A percentile compares a stretch with the other conserved stretches of the same genome.
phyloP scores from a whole-genome alignment of 352 stramenopile genomes.

The Peronospora destructor region DNA sequence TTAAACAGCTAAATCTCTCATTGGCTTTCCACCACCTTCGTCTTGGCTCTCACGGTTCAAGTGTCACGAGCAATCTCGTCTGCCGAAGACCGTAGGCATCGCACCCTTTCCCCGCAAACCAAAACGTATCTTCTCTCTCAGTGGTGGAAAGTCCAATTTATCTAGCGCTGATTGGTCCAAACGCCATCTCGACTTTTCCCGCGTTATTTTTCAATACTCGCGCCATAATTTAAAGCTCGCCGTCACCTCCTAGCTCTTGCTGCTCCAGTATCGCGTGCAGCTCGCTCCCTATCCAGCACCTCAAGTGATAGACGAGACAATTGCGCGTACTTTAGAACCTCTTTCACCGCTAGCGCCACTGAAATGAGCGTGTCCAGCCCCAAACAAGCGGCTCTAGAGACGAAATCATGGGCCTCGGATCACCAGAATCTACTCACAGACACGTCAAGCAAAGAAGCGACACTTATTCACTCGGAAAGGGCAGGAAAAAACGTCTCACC shows the following conservation, averaged over 20 bases:
- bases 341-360: slow-evolving; percentile 1
- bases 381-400: slow-evolving; percentile 1
- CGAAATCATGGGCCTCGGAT: not conserved
- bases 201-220: slow-evolving; percentile 11
- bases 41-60: too few species aligned
- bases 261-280: not conserved
- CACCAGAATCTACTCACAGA: not conserved
- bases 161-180: slow-evolving; percentile 5
- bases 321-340: not conserved
- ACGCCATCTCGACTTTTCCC: slow-evolving; percentile 10
- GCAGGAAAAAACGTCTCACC: not conserved
- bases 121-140: slow-evolving; percentile 1
- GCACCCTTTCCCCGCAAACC: too few species aligned
- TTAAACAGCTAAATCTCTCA: too few species aligned
- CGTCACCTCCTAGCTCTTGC: not conserved
- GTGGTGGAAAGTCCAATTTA: slow-evolving; percentile 4
- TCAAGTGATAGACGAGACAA: slow-evolving; percentile 5
- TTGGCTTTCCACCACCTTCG: too few species aligned
- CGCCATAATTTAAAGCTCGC: slow-evolving; percentile 18
- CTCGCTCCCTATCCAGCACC: not conserved
- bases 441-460: not conserved
- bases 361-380: slow-evolving; percentile 14
- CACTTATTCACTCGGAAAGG: not conserved
- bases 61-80: too few species aligned
- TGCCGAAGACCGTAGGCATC: too few species aligned